These are phyloP conservation scores for Termitomyces sp. DNA, from an alignment of 768 basidiomycete genomes.

Conservation along the genomic window DNA sequence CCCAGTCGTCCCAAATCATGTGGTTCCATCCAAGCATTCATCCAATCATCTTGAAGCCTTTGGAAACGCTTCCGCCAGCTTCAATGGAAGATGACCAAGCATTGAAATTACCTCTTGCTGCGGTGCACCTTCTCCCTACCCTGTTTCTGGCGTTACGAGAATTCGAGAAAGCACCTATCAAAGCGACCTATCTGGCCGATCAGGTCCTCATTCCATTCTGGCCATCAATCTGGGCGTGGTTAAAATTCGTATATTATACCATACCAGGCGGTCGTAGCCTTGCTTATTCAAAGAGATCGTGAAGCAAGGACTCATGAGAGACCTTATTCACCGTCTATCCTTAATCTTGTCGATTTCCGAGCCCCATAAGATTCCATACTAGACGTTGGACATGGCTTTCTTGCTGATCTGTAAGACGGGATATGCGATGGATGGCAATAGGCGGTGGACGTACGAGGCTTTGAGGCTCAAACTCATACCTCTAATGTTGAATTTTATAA, in stretches of 20 bases:
- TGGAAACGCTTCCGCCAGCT: not conserved
- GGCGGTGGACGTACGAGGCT: not conserved
- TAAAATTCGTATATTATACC: not conserved
- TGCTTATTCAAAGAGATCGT: not conserved
- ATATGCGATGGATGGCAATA: not conserved
- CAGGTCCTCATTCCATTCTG: not conserved
- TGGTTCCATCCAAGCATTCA: not conserved
- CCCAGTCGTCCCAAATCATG: too few relatives aligned
- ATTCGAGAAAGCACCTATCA: not conserved
- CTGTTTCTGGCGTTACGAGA: not conserved
- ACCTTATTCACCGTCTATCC: not conserved
- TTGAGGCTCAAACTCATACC: not conserved
- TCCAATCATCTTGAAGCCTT: not conserved
- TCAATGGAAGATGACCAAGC: too few relatives aligned
- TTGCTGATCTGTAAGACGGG: not conserved
- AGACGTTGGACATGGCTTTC: not conserved
- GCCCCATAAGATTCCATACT: not conserved
- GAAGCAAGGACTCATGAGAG: not conserved
- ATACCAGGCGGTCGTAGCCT: not conserved
- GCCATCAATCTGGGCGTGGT: not conserved
- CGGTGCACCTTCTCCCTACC: too few relatives aligned
- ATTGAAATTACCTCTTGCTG: not conserved
- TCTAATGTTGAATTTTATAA: not conserved
- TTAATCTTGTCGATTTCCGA: not conserved
- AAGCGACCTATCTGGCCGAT: not conserved